A percentile compares a stretch with the other conserved stretches of the same genome.
phyloP scores from a whole-genome alignment of 345 rosid species.

The Sonneratia alba region DNA sequence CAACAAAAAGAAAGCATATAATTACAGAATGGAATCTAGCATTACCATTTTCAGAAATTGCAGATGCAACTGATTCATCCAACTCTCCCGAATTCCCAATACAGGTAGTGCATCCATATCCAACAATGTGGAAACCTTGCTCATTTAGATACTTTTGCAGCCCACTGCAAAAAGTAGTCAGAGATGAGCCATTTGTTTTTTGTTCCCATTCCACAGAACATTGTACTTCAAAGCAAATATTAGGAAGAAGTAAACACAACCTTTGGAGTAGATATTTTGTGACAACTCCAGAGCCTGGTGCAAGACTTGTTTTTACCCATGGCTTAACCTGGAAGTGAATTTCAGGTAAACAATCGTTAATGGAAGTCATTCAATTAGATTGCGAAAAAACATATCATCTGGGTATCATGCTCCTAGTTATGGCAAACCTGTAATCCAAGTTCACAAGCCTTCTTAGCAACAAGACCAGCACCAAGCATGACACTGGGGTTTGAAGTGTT shows the following conservation, averaged over 20 bases:
- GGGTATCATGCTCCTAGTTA: constrained; percentile 1
- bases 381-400: background rate
- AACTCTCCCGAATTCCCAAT: constrained; percentile 97
- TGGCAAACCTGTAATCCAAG: constrained; percentile 75
- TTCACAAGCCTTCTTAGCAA: constrained; percentile 92
- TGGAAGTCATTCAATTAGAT: background rate
- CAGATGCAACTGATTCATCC: constrained; percentile 86
- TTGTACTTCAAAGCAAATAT: background rate
- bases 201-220: background rate
- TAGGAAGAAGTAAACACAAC: constrained; percentile 15
- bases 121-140: constrained; percentile 92
- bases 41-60: constrained; percentile 85
- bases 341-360: constrained; percentile 7
- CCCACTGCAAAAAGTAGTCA: constrained; percentile 47
- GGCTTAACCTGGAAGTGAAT: constrained; percentile 68
- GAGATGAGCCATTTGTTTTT: background rate
- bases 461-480: constrained; percentile 99
- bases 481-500: constrained; percentile 98
- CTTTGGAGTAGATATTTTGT: constrained; percentile 79
- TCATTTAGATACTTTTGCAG: constrained; percentile 76
- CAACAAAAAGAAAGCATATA: no score
- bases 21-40: background rate
- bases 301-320: constrained; percentile 98
- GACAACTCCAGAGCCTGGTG: constrained; percentile 99
- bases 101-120: constrained; percentile 98